Conservation (phyloP, 345 rosid genomes). For the Streptanthus diversifolius region DNA sequence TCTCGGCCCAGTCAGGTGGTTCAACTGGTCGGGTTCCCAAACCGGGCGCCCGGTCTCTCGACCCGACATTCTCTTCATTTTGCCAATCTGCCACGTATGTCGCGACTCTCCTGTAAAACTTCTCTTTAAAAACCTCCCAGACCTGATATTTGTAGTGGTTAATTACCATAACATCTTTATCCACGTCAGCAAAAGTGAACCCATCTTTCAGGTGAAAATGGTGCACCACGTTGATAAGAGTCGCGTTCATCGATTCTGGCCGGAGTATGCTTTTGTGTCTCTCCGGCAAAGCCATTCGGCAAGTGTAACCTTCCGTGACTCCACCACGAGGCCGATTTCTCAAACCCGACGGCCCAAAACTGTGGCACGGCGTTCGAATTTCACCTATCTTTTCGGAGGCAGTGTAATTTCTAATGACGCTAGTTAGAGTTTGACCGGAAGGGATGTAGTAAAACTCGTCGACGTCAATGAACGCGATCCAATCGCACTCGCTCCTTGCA, state of each 20-base stretch:
- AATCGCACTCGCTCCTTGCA: conserved; percentile 54
- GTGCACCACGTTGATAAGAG: conserved; percentile 75
- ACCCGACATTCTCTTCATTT: conserved; percentile 61
- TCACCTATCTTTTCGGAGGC: conserved; percentile 37
- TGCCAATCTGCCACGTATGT: conserved; percentile 92
- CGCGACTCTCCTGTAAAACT: conserved; percentile 81
- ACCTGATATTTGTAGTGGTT: conserved; percentile 89
- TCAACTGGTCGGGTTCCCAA: conserved; percentile 75
- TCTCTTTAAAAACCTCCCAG: conserved; percentile 91
- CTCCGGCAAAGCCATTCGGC: conserved; percentile 55
- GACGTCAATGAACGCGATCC: conserved; percentile 86
- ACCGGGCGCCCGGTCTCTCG: conserved; percentile 84
- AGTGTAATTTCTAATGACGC: conserved; percentile 38
- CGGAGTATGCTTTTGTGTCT: conserved; percentile 83
- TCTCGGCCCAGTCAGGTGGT: conserved; percentile 67
- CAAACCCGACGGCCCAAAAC: conserved; percentile 75
- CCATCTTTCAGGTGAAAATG: conserved; percentile 67
- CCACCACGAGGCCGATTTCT: conserved; percentile 45
- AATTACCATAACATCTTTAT: conserved; percentile 48
- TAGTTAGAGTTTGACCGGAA: conserved; percentile 33
- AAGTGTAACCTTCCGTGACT: conserved; percentile 64
- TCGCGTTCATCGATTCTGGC: conserved; percentile 70
- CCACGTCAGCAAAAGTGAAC: conserved; percentile 43
- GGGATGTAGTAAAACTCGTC: conserved; percentile 70
- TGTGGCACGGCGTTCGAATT: conserved; percentile 57